Evolutionary conservation across 768 basidiomycete species (phyloP).

Genomic region (Termitomyces sp.): DNA sequence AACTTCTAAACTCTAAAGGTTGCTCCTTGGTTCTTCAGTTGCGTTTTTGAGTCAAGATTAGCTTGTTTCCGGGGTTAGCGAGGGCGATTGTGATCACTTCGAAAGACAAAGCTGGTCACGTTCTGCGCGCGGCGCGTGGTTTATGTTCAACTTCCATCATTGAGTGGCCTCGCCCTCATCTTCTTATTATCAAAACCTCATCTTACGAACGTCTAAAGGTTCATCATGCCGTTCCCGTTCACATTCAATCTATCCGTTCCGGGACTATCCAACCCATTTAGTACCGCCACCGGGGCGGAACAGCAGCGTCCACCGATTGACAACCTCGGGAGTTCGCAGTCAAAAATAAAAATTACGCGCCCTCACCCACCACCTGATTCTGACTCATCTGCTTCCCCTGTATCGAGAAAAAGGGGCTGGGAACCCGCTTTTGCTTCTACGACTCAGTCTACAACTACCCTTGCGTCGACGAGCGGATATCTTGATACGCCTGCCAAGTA

Average conservation of each 20-base stretch:
- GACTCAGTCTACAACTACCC: constrained; percentile 47
- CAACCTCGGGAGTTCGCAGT: constrained; percentile 10
- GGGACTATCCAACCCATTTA: constrained; percentile 65
- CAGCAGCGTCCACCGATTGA: constrained; percentile 15
- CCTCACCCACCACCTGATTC: constrained; percentile 18
- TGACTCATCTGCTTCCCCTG: constrained; percentile 19
- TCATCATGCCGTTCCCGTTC: constrained; percentile 58
- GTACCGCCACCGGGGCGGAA: constrained; percentile 11
- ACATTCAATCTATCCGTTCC: constrained; percentile 68
- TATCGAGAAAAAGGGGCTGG: constrained; percentile 53
- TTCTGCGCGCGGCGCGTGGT: not conserved
- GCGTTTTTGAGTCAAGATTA: too few species aligned
- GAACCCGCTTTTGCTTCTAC: constrained; percentile 58
- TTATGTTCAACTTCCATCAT: not conserved
- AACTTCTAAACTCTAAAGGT: too few species aligned
- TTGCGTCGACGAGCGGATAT: constrained; percentile 58
- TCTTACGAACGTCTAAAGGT: not conserved
- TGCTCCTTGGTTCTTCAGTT: not conserved
- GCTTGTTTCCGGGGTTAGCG: not conserved
- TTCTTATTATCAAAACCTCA: constrained; percentile 1
- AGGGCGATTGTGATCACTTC: not conserved
- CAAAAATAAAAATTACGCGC: constrained; percentile 15
- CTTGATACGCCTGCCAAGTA: constrained; percentile 69
- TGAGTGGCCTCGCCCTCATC: not conserved
- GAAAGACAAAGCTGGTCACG: not conserved